Evolutionary conservation across 352 stramenopile genomes (phyloP), one percentile per base, ranked within the genome.

Genomic region (Hyaloperonospora arabidopsidis): DNA sequence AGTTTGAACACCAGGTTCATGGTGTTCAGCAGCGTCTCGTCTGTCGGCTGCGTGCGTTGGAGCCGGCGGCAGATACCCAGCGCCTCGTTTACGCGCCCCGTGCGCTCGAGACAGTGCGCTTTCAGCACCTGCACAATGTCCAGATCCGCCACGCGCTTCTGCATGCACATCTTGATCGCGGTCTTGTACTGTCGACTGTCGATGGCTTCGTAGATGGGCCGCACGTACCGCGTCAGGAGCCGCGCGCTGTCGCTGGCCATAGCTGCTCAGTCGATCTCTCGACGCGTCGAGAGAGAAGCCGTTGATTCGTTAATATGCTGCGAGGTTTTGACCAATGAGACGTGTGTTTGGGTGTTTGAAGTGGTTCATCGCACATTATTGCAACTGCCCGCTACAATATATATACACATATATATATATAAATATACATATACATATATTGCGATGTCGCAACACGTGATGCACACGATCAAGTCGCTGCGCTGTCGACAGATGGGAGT

Each of bases 41-140:
- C 81, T 44, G 78, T 89, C 22, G 81, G 84, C 45, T 83, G 66
- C 35, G 68, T 66, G 35, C 57, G 66, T 67, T 90, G 79, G 38
- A 89, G 67, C 19, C 54, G 50, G 40, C 81, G 79, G 44, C 74
- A 84, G 54, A 92, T 87, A 18, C 72, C 64, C 32, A 93, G 74
- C 52, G 84, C 84, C 35, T 93, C 79, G 32, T 86, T 74, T 14
- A 67, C 54, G 35, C 69, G 71, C 43, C 81, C 84, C 19, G 61
- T 89, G 60, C 81, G 84, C 66, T 92, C 81, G 49, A 92, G 67
- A 45, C 81, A 93, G 57, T 93, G 81, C 52, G 84, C 84, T 53
- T 89, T 86, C 48, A 93, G 79, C 67, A 91, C 76, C 50, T 85
- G 79, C 48, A 90, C 84, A 57, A 93, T 79, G 59, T 90, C 81